Percentiles rank a stretch among this genome's conserved stretches.
These are phyloP conservation scores for Ustilago trichophora DNA, from an alignment of 1,284 basidiomycete genomes.

Conservation along the genomic window DNA sequence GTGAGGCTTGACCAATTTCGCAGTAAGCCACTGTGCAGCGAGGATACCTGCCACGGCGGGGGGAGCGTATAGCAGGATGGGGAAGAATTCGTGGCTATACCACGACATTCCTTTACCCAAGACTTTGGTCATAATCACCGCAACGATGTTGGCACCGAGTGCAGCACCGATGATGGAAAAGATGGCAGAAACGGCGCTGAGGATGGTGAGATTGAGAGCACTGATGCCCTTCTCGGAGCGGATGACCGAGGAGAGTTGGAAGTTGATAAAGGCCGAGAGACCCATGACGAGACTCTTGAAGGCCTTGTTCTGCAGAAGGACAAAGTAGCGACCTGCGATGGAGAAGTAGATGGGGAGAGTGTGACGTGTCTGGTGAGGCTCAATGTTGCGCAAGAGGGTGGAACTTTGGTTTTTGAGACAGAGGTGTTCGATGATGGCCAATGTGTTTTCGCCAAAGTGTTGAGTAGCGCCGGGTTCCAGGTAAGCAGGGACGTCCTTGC, in stretches of 20 bases:
- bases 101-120: slow-evolving; percentile 72
- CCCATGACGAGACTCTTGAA: slow-evolving; percentile 62
- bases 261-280: slow-evolving; percentile 60
- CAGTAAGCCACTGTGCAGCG: slow-evolving; percentile 74
- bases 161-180: slow-evolving; percentile 68
- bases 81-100: slow-evolving; percentile 75
- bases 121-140: slow-evolving; percentile 75
- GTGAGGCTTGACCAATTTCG: slow-evolving; percentile 70
- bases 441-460: slow-evolving; percentile 91
- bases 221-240: slow-evolving; percentile 63
- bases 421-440: slow-evolving; percentile 84
- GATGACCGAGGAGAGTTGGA: slow-evolving; percentile 61
- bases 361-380: slow-evolving; percentile 26
- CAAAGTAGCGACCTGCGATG: slow-evolving; percentile 67
- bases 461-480: slow-evolving; percentile 79
- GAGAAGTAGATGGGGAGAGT: slow-evolving; percentile 77
- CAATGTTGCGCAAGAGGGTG: slow-evolving; percentile 58
- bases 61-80: slow-evolving; percentile 80
- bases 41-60: slow-evolving; percentile 73
- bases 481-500: slow-evolving; percentile 82
- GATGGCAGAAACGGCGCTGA: slow-evolving; percentile 48
- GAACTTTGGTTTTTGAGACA: slow-evolving; percentile 68
- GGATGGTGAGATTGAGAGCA: slow-evolving; percentile 47
- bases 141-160: slow-evolving; percentile 77
- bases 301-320: slow-evolving; percentile 69